Base-by-base conservation (phyloP, 768 basidiomycete genomes). In the Boletus rubroflammeus region DNA sequence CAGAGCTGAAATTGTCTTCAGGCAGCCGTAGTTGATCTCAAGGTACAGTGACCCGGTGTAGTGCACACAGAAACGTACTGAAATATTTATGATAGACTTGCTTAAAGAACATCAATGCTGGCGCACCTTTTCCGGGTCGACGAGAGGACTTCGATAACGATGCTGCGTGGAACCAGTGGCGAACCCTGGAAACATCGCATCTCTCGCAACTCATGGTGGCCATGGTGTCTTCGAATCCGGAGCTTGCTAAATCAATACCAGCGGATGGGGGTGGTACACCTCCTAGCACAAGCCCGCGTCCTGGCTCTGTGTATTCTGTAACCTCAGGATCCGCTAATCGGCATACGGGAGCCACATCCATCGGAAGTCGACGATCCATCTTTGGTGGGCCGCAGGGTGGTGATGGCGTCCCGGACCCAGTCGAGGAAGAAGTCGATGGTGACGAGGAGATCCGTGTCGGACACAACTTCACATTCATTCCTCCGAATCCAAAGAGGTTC, bases 41-140 rank as follows among this genome's bases (percentile, higher is more conserved):
- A 95, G 81, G 92, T 88, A 65, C 42, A 66, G 58, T 36, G 42
- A 36, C 29, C 19, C 32, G 13, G 8, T 17, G 5, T 29, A 17
- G 17, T 34, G 21, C 38, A 17, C 29, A 51, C 35, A 28, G 6
- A 17, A 10, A 17, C 48, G 40, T 51, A 43, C 61, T 53, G 44
- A 60, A 41, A 31, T 36, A 52, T 51, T 63, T 34, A 38, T 13
- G 21, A 38, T 41, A 67, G 90, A 90, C 88, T 34, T 94, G 90
- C 66, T 75, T 98, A 50, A 96, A 96, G 75, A 90, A 93, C 59
- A 88, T 98, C 65, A 90, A 88, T 50, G 86, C 88, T 14, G 88
- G 91, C 25, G 78, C 80, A 13, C 74, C 88, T 1, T 95, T 95
- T 66, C 93, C 94, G 1, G 92, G 90, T 19, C 81, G 86, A 47